Evolutionary conservation across 2,329 filamentous ascomycete genomes (phyloP).

Genomic region (Ophiostoma ips): DNA sequence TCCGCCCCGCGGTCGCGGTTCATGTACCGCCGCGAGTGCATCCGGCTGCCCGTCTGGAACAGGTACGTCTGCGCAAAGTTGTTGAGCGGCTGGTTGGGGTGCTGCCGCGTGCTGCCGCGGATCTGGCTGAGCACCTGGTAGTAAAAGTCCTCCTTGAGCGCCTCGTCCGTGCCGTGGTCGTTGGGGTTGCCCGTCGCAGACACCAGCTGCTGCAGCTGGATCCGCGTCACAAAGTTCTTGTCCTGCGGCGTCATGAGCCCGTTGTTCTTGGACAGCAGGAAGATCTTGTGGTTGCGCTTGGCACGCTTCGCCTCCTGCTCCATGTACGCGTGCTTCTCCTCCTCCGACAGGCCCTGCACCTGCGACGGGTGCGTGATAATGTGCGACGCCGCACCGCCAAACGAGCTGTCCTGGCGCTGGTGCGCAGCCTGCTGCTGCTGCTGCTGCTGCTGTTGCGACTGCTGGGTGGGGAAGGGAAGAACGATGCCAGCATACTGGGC

Average conservation of each 20-base stretch:
- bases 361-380: constrained; percentile 52
- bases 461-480: constrained; percentile 18
- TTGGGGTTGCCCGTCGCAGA: constrained; percentile 79
- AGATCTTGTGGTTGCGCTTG: constrained; percentile 97
- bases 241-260: constrained; percentile 98
- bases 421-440: constrained; percentile 10
- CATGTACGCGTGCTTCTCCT: constrained; percentile 70
- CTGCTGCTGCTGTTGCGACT: constrained; percentile 12
- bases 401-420: constrained; percentile 39
- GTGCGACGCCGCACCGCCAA: constrained; percentile 41
- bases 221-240: constrained; percentile 98
- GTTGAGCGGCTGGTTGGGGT: constrained; percentile 82
- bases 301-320: constrained; percentile 88
- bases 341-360: constrained; percentile 62
- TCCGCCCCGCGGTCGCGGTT: constrained; percentile 58
- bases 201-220: constrained; percentile 91
- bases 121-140: constrained; percentile 97
- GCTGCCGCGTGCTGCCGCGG: constrained; percentile 73
- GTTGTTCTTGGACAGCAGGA: constrained; percentile 82
- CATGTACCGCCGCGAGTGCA: constrained; percentile 60
- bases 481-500: constrained; percentile 19
- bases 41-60: constrained; percentile 80
- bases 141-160: constrained; percentile 88
- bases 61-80: constrained; percentile 97
- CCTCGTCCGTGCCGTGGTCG: constrained; percentile 65